Evolutionary conservation across 208 protist genomes (phyloP).

Genomic region (Vickermania spadyakhi): DNA sequence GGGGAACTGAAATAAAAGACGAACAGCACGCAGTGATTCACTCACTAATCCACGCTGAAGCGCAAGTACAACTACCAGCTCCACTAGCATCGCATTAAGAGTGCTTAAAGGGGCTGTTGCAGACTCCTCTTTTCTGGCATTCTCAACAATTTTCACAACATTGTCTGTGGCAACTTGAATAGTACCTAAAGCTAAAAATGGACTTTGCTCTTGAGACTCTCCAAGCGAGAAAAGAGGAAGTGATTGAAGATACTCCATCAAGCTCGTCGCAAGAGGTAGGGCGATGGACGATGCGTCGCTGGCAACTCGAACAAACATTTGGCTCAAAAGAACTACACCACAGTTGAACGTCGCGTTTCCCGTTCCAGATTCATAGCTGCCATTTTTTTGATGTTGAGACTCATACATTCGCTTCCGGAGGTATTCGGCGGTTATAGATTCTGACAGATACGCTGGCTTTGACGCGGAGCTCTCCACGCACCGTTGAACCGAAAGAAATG

Average conservation of each 20-base stretch:
- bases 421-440: slow-evolving; percentile 57
- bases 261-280: slow-evolving; percentile 43
- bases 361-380: slow-evolving; percentile 3
- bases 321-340: slow-evolving; percentile 70
- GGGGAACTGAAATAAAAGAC: slow-evolving; percentile 49
- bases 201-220: slow-evolving; percentile 16
- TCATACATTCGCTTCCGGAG: slow-evolving; percentile 43
- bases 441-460: slow-evolving; percentile 27
- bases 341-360: slow-evolving; percentile 61
- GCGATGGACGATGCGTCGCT: slow-evolving; percentile 24
- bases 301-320: slow-evolving; percentile 42
- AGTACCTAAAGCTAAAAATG: slow-evolving; percentile 34
- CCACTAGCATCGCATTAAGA: slow-evolving; percentile 25
- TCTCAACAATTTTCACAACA: slow-evolving; percentile 36
- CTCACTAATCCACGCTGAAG: slow-evolving; percentile 67
- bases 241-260: slow-evolving; percentile 64
- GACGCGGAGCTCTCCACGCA: slow-evolving; percentile 27
- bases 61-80: slow-evolving; percentile 58
- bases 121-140: not conserved
- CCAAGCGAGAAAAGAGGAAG: slow-evolving; percentile 54
- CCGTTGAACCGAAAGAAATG: slow-evolving; percentile 60
- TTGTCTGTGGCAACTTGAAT: slow-evolving; percentile 50
- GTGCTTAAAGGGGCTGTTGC: not conserved
- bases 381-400: slow-evolving; percentile 6
- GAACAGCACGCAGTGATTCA: slow-evolving; percentile 51